Evolutionary conservation across 2,329 filamentous ascomycete genomes (phyloP).

Genomic region (Akanthomyces uredinophilus): DNA sequence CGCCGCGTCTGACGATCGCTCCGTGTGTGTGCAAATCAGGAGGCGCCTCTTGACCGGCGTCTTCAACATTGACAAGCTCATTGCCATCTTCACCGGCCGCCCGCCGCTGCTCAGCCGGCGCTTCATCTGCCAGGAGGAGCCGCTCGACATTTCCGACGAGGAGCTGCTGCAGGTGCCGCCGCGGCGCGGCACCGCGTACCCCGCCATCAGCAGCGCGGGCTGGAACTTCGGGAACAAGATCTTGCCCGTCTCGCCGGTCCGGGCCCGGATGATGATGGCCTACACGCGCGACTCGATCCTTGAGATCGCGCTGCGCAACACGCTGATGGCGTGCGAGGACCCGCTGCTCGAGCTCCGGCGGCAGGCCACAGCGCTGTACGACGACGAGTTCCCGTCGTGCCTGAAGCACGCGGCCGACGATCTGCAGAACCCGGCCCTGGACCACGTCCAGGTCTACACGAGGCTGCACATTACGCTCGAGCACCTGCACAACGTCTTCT

Average conservation of each 20-base stretch:
- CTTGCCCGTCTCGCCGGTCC: conserved; percentile 27
- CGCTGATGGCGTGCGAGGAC: conserved; percentile 31
- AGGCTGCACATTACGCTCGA: conserved; percentile 43
- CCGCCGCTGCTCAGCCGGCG: conserved; percentile 33
- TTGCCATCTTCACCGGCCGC: conserved; percentile 37
- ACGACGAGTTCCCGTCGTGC: conserved; percentile 43
- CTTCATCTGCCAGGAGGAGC: conserved; percentile 34
- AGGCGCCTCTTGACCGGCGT: conserved; percentile 27
- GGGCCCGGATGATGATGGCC: conserved; percentile 22
- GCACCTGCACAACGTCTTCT: conserved; percentile 51
- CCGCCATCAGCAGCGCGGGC: conserved; percentile 29
- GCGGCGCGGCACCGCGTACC: conserved; percentile 17
- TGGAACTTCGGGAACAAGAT: conserved; percentile 32
- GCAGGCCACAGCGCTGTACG: conserved; percentile 39
- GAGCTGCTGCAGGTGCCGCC: conserved; percentile 28
- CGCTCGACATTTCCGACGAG: conserved; percentile 34
- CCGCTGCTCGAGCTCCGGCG: conserved; percentile 40
- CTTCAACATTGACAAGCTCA: conserved; percentile 32
- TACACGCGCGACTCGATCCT: conserved; percentile 25
- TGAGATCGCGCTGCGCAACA: conserved; percentile 27
- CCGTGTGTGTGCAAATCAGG: conserved; percentile 15
- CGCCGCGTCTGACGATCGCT: conserved; percentile 1
- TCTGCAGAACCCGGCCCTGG: conserved; percentile 39
- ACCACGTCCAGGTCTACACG: conserved; percentile 35
- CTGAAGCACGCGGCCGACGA: conserved; percentile 46